Evolutionary conservation across 345 rosid genomes (phyloP).

Genomic region (rapeseed (Brassica napus)): Da-Ae NC_063452.1:59840001-59840500

Average conservation of each 20-base stretch:
- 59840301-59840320: slow-evolving; percentile 67
- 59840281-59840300: slow-evolving; percentile 76
- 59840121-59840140: slow-evolving; percentile 82
- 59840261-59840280: slow-evolving; percentile 70
- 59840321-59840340: slow-evolving; percentile 86
- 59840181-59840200: slow-evolving; percentile 69
- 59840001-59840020: slow-evolving; percentile 51
- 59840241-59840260: slow-evolving; percentile 61
- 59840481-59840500: no score
- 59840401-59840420: background rate
- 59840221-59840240: slow-evolving; percentile 64
- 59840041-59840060: slow-evolving; percentile 84
- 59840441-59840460: no score
- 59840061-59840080: slow-evolving; percentile 82
- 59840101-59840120: slow-evolving; percentile 85
- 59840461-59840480: no score
- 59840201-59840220: slow-evolving; percentile 61
- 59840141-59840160: slow-evolving; percentile 77
- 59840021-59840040: slow-evolving; percentile 83
- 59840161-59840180: slow-evolving; percentile 73
- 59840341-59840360: slow-evolving; percentile 76
- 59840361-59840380: slow-evolving; percentile 37
- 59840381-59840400: background rate
- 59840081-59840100: slow-evolving; percentile 69
- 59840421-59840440: no score